Conservation (phyloP, 1,284 basidiomycete genomes). For the Paramarasmius palmivorus region DNA sequence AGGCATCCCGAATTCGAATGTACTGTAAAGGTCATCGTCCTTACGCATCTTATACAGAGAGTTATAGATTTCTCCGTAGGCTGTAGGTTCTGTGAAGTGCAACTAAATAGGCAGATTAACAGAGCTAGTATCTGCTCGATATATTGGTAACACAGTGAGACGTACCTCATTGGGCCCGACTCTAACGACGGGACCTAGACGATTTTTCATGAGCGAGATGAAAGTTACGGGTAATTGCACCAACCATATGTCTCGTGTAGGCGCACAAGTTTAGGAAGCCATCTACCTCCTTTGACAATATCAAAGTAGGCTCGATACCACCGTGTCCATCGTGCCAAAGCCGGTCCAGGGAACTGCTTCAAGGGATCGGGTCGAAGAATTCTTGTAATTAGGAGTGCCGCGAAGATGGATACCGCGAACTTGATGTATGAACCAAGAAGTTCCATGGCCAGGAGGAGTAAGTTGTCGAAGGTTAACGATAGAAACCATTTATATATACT, state of each 20-base stretch:
- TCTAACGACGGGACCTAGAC: conserved; percentile 29
- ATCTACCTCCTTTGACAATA: conserved; percentile 27
- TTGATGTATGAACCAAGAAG: too few relatives aligned
- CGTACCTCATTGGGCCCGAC: conserved; percentile 31
- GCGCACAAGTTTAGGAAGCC: conserved; percentile 26
- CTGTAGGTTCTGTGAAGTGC: neutral
- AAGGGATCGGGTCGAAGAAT: too few relatives aligned
- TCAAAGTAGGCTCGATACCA: conserved; percentile 33
- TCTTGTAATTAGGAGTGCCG: too few relatives aligned
- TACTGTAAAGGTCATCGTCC: neutral
- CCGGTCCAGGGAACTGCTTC: conserved; percentile 27
- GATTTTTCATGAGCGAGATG: neutral
- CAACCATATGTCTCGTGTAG: conserved; percentile 31
- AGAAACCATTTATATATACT: too few relatives aligned
- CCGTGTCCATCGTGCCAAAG: conserved; percentile 27
- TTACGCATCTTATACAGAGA: neutral
- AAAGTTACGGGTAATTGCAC: conserved; percentile 8
- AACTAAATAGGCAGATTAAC: neutral
- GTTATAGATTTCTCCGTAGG: neutral
- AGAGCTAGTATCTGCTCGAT: neutral
- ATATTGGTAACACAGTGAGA: neutral
- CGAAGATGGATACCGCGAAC: too few relatives aligned
- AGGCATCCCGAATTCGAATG: neutral
- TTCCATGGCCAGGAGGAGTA: too few relatives aligned
- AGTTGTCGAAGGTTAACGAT: too few relatives aligned